phyloP scores from a whole-genome alignment of 208 protist genomes.

The Trypanosoma avium region DNA sequence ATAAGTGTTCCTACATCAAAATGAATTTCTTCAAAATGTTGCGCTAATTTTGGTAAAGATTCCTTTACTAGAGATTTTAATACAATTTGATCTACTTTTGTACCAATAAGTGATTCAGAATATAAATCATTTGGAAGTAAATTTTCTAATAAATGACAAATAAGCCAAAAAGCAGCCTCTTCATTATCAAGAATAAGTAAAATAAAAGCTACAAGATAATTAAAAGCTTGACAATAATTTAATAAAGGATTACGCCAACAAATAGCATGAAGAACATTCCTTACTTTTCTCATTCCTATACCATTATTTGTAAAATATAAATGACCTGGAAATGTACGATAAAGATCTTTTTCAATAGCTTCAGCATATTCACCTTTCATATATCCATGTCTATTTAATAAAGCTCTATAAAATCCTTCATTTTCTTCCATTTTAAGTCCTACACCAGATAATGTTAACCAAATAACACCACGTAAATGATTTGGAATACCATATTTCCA shows the following conservation, averaged over 20 bases:
- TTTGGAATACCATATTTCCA: conserved; percentile 39
- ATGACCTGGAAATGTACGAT: conserved; percentile 71
- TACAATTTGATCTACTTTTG: conserved; percentile 67
- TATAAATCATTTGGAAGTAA: conserved; percentile 79
- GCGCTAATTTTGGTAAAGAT: conserved; percentile 46
- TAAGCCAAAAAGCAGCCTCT: conserved; percentile 64
- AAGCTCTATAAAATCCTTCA: conserved; percentile 58
- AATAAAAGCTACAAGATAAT: conserved; percentile 62
- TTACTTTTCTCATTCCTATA: conserved; percentile 53
- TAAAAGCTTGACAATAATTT: conserved; percentile 83
- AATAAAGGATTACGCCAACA: conserved; percentile 80
- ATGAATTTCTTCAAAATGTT: conserved; percentile 28
- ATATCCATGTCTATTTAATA: conserved; percentile 55
- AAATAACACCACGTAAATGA: conserved; percentile 58
- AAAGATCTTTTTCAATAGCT: conserved; percentile 60
- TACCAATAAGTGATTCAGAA: conserved; percentile 52
- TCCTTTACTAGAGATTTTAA: conserved; percentile 38
- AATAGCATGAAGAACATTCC: conserved; percentile 69
- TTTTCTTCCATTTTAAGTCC: conserved; percentile 74
- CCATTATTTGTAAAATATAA: conserved; percentile 63
- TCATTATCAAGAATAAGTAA: conserved; percentile 71
- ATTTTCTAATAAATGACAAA: conserved; percentile 53
- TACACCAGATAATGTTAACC: conserved; percentile 67
- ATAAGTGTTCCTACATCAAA: conserved; percentile 58
- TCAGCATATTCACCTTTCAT: conserved; percentile 35